Evolutionary conservation across 2,329 filamentous ascomycete species (phyloP).

Genomic region (Aspergillus arachidicola): DNA sequence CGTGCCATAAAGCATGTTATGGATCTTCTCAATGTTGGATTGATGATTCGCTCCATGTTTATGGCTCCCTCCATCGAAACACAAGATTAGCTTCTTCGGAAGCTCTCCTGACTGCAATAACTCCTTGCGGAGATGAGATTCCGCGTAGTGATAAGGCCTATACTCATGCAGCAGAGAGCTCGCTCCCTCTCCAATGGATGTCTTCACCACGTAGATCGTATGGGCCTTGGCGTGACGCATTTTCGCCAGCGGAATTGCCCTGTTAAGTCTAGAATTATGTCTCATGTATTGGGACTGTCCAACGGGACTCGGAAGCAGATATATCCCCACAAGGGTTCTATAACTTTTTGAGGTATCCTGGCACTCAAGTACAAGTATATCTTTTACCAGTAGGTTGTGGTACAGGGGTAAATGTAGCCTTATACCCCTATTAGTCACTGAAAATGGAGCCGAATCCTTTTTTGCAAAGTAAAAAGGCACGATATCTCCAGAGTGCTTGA

Average conservation of each 20-base stretch:
- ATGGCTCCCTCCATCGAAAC: neutral
- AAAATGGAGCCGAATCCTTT: neutral
- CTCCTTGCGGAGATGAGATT: neutral
- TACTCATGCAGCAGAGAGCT: neutral
- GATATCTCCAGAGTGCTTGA: neutral
- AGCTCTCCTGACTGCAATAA: neutral
- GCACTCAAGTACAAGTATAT: neutral
- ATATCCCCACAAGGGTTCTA: neutral
- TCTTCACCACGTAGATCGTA: neutral
- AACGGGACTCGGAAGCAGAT: neutral
- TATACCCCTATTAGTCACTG: slow-evolving; percentile 1
- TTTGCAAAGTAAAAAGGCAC: neutral
- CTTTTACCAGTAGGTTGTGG: neutral
- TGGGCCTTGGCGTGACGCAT: neutral
- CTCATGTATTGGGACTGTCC: neutral
- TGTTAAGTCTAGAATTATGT: neutral
- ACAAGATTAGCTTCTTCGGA: neutral
- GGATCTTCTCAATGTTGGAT: neutral
- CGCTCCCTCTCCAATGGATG: neutral
- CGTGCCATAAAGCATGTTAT: neutral
- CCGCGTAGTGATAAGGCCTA: neutral
- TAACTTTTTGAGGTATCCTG: neutral
- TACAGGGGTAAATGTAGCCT: neutral
- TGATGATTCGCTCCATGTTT: neutral
- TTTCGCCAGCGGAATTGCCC: neutral